These are phyloP conservation scores for Tothia fuscella DNA, from an alignment of 2,329 filamentous ascomycete species.

Conservation along the genomic window DNA sequence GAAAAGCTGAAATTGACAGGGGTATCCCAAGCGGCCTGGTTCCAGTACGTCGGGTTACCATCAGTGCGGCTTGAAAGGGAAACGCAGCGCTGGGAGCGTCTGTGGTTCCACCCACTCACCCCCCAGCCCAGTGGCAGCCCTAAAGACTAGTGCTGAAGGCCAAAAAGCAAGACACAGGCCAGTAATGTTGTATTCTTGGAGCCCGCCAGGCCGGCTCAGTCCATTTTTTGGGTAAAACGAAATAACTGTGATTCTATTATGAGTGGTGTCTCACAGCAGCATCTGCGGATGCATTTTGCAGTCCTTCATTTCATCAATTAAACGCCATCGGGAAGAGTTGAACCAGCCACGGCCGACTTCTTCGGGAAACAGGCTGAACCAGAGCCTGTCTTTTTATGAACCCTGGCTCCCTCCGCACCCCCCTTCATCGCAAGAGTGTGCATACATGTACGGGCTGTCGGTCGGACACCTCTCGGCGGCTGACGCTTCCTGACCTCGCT, in stretches of 20 bases:
- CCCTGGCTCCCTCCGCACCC: background rate
- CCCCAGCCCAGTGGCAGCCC: too few species aligned
- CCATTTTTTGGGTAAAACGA: background rate
- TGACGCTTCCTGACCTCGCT: slow-evolving; percentile 6
- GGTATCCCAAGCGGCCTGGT: too few species aligned
- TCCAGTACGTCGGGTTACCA: too few species aligned
- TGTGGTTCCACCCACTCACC: too few species aligned
- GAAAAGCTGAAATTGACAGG: too few species aligned
- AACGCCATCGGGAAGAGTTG: slow-evolving; percentile 4
- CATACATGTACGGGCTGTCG: slow-evolving; percentile 1
- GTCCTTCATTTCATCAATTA: background rate
- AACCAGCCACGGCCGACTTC: background rate
- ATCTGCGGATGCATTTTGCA: background rate
- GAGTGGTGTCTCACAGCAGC: slow-evolving; percentile 2
- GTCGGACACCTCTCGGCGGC: slow-evolving; percentile 5
- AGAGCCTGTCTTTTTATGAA: too few species aligned
- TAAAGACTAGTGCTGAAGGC: too few species aligned
- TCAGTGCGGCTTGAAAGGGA: too few species aligned
- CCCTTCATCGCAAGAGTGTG: background rate
- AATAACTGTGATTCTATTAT: background rate
- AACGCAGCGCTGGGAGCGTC: too few species aligned
- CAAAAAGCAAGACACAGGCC: too few species aligned
- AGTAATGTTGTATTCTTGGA: too few species aligned
- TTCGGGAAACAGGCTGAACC: too few species aligned
- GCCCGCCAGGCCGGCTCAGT: background rate